phyloP scores from a whole-genome alignment of 192 early-diverging fungal species.

The Gamsiella multidivaricata region DNA sequence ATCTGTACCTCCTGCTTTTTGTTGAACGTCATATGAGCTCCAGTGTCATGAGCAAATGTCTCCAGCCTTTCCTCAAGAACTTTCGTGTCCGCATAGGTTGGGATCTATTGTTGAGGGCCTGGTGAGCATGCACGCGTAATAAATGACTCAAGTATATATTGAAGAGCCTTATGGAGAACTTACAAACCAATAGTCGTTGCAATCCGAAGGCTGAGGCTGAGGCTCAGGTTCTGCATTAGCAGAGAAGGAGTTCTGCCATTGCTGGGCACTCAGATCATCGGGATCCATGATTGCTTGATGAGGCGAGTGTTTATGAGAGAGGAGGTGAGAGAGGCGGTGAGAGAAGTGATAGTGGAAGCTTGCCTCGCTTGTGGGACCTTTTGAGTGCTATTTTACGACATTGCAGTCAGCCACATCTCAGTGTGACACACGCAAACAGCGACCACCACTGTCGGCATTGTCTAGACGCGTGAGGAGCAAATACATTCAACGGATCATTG shows the following conservation, averaged over 20 bases:
- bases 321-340: not conserved
- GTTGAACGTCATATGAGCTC: constrained; percentile 11
- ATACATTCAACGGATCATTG: too few relatives aligned
- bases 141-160: not conserved
- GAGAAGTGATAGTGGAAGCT: not conserved
- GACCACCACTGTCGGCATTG: too few relatives aligned
- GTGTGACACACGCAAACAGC: not conserved
- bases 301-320: too few relatives aligned
- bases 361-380: too few relatives aligned
- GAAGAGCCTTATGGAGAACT: not conserved
- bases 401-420: too few relatives aligned
- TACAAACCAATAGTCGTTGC: constrained; percentile 48
- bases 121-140: not conserved
- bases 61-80: constrained; percentile 5
- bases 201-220: not conserved
- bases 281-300: constrained; percentile 24
- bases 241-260: constrained; percentile 14
- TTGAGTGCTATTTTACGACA: too few relatives aligned
- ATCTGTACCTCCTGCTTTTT: constrained; percentile 17
- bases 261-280: constrained; percentile 35
- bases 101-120: constrained; percentile 16
- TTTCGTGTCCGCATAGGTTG: not conserved
- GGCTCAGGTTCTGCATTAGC: not conserved
- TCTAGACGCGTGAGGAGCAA: too few relatives aligned
- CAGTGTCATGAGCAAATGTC: not conserved